A percentile compares a stretch with the other conserved stretches of the same genome.
phyloP scores from a whole-genome alignment of 768 basidiomycete genomes.

The Lactarius akahatsu region DNA sequence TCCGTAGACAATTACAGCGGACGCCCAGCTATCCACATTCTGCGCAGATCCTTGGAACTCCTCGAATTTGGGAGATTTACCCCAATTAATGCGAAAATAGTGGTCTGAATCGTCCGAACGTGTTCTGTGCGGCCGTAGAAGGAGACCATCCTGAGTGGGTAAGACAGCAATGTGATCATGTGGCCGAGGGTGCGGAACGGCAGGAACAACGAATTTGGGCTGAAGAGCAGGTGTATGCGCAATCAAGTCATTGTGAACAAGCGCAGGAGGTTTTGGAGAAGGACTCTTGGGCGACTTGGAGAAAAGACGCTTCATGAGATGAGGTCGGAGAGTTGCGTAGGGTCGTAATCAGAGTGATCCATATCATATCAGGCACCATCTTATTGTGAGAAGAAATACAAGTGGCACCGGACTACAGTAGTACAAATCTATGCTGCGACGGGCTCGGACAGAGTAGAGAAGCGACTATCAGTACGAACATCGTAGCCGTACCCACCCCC shows the following conservation, averaged over 20 bases:
- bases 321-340: not conserved
- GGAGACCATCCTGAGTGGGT: slow-evolving; percentile 58
- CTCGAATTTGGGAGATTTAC: slow-evolving; percentile 53
- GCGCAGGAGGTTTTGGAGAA: slow-evolving; percentile 6
- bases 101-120: slow-evolving; percentile 37
- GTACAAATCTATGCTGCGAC: slow-evolving; percentile 25
- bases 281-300: slow-evolving; percentile 24
- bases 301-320: slow-evolving; percentile 29
- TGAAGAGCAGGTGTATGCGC: slow-evolving; percentile 43
- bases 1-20: slow-evolving; percentile 64
- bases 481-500: slow-evolving; percentile 81
- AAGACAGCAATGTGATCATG: slow-evolving; percentile 66
- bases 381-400: not conserved
- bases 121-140: slow-evolving; percentile 57
- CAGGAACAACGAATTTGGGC: slow-evolving; percentile 62
- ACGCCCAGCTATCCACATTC: slow-evolving; percentile 52
- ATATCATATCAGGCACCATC: slow-evolving; percentile 20
- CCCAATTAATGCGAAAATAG: slow-evolving; percentile 59
- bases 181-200: slow-evolving; percentile 74
- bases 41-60: slow-evolving; percentile 43
- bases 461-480: slow-evolving; percentile 58
- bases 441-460: slow-evolving; percentile 50
- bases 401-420: slow-evolving; percentile 5
- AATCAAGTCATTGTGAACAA: slow-evolving; percentile 10
- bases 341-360: slow-evolving; percentile 1